Conservation (phyloP, 2,329 filamentous ascomycete species). For the Raffaelea deltoideospora region DNA sequence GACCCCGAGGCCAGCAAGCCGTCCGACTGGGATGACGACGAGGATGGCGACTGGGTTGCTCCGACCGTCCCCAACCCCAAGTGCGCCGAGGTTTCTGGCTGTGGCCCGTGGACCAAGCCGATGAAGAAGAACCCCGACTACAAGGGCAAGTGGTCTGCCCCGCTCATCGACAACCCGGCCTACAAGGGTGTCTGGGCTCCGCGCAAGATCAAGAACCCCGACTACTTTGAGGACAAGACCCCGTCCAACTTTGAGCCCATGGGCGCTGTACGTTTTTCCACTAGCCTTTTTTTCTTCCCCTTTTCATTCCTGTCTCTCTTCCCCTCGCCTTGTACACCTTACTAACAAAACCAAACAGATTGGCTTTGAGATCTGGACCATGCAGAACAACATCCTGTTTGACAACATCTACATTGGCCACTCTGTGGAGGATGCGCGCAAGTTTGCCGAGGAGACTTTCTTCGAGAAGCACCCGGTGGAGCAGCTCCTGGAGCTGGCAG, state of each 20-base stretch:
- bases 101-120: slow-evolving; percentile 82
- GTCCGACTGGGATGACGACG: slow-evolving; percentile 98
- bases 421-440: slow-evolving; percentile 81
- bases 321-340: no score
- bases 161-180: slow-evolving; percentile 86
- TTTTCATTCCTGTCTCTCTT: slow-evolving; percentile 5
- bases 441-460: slow-evolving; percentile 80
- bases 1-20: slow-evolving; percentile 96
- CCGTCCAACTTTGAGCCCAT: slow-evolving; percentile 97
- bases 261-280: slow-evolving; percentile 61
- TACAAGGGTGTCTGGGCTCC: slow-evolving; percentile 97
- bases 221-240: slow-evolving; percentile 93
- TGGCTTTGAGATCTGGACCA: slow-evolving; percentile 99
- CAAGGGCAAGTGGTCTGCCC: slow-evolving; percentile 97
- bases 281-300: not conserved
- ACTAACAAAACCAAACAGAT: slow-evolving; percentile 39
- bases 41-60: slow-evolving; percentile 93
- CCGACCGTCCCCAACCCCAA: slow-evolving; percentile 91
- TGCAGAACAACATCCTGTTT: slow-evolving; percentile 97
- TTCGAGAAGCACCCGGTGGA: slow-evolving; percentile 76
- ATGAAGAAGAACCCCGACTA: slow-evolving; percentile 90
- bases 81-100: slow-evolving; percentile 85
- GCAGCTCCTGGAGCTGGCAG: slow-evolving; percentile 61
- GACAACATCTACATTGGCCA: slow-evolving; percentile 99
- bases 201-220: slow-evolving; percentile 91